Evolutionary conservation across 2,329 filamentous ascomycete species (phyloP), one percentile per base, ranked within the genome.

Genomic region (Microsporum audouinii): DNA sequence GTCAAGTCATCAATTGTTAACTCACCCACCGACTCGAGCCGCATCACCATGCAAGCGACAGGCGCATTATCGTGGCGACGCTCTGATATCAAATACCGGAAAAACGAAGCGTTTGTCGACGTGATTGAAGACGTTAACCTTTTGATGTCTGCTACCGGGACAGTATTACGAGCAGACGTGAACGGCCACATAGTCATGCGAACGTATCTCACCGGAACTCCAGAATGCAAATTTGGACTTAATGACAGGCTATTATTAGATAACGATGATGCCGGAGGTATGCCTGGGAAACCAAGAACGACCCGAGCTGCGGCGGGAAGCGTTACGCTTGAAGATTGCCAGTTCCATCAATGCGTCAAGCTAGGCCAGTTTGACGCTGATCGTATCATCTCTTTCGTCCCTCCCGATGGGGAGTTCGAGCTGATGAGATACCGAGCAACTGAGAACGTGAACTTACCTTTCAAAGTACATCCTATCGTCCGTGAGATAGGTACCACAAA

Each of bases 121-220:
- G 94, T 99, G 17, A 99, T 99, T 70, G 94, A 99, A 76, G 94
- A 99, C 71, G 92, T 99, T 70, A 99, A 99, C 75, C 83, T 99
- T 62, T 86, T 99, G 71, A 96, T 99, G 88, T 97, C 92, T n/a
- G 94, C 94, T 4, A 94, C 91, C 0, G 94, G 94, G 34, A 92
- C 91, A 27, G 91, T 99, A 33, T 83, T 99, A 10, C 88, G 94
- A 66, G 94, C 94, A 65, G 94, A 99, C 70, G 94, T 99, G 59
- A 96, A 90, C 58, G 94, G 94, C 58, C 91, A 97, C 72, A 99
- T 99, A 70, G 84, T 99, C 69, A 99, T 99, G 94, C 90, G 94
- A 69, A 94, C 94, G 63, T 99, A 99, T 72, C 86, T 99, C 31
- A 89, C 89, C 23, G 94, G 95, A 38, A 99, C 91, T 0, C 94